Conservation (phyloP, 169 alveolate species). For the Plasmodium coatneyi region DNA sequence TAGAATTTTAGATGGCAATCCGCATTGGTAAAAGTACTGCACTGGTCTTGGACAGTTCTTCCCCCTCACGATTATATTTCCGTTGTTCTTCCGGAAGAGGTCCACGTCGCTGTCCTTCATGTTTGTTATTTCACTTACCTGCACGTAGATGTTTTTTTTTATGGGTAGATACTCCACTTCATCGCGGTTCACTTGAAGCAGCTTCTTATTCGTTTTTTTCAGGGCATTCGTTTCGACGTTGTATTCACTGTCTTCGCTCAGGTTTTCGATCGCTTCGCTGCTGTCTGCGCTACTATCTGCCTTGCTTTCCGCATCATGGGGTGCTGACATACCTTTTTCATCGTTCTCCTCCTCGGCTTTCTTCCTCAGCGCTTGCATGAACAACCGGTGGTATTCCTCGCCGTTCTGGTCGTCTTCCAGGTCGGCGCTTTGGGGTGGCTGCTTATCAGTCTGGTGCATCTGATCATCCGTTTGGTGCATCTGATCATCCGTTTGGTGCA, state of each 20-base stretch:
- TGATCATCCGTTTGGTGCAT: background rate
- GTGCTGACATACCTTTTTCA: background rate
- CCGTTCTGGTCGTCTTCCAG: background rate
- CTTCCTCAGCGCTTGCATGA: slow-evolving; percentile 10
- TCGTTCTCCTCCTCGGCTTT: slow-evolving; percentile 26
- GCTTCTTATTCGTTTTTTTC: slow-evolving; percentile 82
- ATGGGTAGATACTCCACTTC: slow-evolving; percentile 88
- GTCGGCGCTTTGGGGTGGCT: background rate
- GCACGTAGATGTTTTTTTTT: slow-evolving; percentile 90
- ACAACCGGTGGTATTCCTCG: background rate
- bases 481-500: background rate
- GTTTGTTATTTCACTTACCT: slow-evolving; percentile 88
- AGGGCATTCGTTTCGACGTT: slow-evolving; percentile 44
- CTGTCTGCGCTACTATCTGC: slow-evolving; percentile 64
- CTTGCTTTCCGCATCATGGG: background rate
- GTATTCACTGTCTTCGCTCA: slow-evolving; percentile 77
- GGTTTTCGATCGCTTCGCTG: slow-evolving; percentile 10
- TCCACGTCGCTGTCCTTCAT: slow-evolving; percentile 93
- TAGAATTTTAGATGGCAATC: slow-evolving; percentile 94
- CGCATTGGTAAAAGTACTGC: slow-evolving; percentile 96
- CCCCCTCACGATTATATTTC: slow-evolving; percentile 94
- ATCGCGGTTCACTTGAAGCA: slow-evolving; percentile 90
- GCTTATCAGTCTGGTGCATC: background rate
- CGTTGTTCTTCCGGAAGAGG: slow-evolving; percentile 89
- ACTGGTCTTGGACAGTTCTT: slow-evolving; percentile 95